Percentiles rank a stretch among this genome's conserved stretches.
These are phyloP conservation scores for Harrya chromipes DNA, from an alignment of 768 basidiomycete species.

Conservation along the genomic window DNA sequence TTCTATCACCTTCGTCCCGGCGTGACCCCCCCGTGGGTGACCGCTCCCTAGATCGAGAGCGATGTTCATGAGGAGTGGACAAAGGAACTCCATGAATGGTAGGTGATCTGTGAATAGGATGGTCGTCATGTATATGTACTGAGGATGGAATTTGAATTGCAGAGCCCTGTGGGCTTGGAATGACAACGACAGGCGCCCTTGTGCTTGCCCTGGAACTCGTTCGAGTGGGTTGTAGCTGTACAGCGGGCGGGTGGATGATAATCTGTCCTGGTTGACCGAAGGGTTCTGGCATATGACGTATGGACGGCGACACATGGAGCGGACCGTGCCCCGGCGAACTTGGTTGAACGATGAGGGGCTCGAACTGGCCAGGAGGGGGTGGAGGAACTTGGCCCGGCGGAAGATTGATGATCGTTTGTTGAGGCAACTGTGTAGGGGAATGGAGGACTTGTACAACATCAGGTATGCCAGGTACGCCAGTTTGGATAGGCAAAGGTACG, in stretches of 20 bases:
- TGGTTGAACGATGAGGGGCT: slow-evolving; percentile 4
- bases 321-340: slow-evolving; percentile 4
- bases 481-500: slow-evolving; percentile 10
- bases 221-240: slow-evolving; percentile 17
- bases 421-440: slow-evolving; percentile 10
- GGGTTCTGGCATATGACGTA: no score
- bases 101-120: slow-evolving; percentile 20
- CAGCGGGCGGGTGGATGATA: slow-evolving; percentile 18
- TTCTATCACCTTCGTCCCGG: slow-evolving; percentile 1
- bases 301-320: not conserved
- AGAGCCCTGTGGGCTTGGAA: slow-evolving; percentile 18
- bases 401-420: slow-evolving; percentile 12
- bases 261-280: slow-evolving; percentile 3
- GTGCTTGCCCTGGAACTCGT: slow-evolving; percentile 14
- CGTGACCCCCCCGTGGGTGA: not conserved
- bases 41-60: slow-evolving; percentile 4
- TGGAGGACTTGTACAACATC: slow-evolving; percentile 16
- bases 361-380: slow-evolving; percentile 20
- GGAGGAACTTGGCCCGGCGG: slow-evolving; percentile 13
- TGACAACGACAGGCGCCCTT: slow-evolving; percentile 15
- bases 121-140: slow-evolving; percentile 6
- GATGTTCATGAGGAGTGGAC: slow-evolving; percentile 6
- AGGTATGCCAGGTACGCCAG: slow-evolving; percentile 4
- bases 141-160: slow-evolving; percentile 17
- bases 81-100: slow-evolving; percentile 23